Conservation (phyloP, 257 asterid genomes). For the Ehretia macrophylla region DNA sequence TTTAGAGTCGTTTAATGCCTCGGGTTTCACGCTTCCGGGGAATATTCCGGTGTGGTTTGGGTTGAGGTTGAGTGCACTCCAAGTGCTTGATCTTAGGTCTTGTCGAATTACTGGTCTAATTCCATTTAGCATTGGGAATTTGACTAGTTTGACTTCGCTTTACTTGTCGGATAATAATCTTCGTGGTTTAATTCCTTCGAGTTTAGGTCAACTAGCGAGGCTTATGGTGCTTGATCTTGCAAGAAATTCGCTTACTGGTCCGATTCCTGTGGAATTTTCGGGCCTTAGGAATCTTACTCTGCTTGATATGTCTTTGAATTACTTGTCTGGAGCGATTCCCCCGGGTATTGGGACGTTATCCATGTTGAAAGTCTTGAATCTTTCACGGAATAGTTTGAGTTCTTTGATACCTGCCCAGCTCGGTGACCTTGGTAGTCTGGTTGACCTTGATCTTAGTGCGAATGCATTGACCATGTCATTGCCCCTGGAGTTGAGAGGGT, state of each 20-base stretch:
- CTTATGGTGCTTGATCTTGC: conserved; percentile 76
- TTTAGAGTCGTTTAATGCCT: conserved; percentile 68
- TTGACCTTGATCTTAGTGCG: conserved; percentile 76
- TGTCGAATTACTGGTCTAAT: conserved; percentile 55
- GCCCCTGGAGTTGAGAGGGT: conserved; percentile 47
- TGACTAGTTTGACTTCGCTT: conserved; percentile 57
- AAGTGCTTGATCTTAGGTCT: conserved; percentile 85
- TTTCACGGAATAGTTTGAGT: conserved; percentile 67
- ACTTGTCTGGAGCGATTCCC: conserved; percentile 60
- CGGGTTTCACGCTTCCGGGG: conserved; percentile 64
- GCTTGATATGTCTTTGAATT: conserved; percentile 65
- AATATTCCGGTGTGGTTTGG: conserved; percentile 83
- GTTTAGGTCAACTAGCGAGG: conserved; percentile 51
- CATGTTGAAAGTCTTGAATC: conserved; percentile 51
- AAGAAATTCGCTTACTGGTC: conserved; percentile 52
- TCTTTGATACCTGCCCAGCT: conserved; percentile 75
- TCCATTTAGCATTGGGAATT: conserved; percentile 66
- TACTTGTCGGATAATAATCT: conserved; percentile 60
- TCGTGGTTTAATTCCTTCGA: conserved; percentile 57
- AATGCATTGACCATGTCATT: conserved; percentile 56
- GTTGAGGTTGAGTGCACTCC: conserved; percentile 40
- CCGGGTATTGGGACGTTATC: conserved; percentile 54
- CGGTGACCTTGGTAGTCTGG: conserved; percentile 59
- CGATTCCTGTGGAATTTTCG: conserved; percentile 35
- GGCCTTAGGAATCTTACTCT: conserved; percentile 51